Conservation (phyloP, 441 rosid genomes). For the Biscutella laevigata region DNA sequence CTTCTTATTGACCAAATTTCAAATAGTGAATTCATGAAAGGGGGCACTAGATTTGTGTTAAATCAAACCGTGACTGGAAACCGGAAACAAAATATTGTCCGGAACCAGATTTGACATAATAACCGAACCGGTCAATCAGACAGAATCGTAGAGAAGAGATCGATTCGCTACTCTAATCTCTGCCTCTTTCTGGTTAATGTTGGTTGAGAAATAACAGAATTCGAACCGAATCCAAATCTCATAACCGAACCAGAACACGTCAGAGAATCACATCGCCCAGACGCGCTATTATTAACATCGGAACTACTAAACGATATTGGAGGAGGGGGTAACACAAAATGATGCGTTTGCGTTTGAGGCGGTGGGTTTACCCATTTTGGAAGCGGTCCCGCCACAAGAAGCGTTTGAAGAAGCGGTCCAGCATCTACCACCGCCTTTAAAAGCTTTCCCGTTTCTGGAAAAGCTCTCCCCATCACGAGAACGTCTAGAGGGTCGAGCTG, state of each 20-base stretch:
- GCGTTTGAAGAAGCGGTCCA: conserved; percentile 71
- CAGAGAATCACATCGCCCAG: conserved; percentile 19
- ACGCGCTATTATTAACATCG: background rate
- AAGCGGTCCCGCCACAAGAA: conserved; percentile 72
- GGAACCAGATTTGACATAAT: background rate
- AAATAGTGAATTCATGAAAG: no score
- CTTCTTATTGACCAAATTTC: no score
- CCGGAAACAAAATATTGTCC: background rate
- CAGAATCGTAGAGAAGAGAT: background rate
- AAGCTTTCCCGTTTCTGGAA: conserved; percentile 68
- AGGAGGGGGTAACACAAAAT: conserved; percentile 19
- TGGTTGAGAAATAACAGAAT: conserved; percentile 8
- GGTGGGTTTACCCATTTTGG: conserved; percentile 93
- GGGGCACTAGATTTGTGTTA: no score
- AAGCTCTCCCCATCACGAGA: conserved; percentile 43
- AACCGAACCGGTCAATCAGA: background rate
- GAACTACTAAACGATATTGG: conserved; percentile 29
- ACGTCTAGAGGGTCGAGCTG: conserved; percentile 32
- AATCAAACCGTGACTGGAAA: no score
- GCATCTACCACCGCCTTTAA: conserved; percentile 66
- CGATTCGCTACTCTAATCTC: conserved; percentile 33
- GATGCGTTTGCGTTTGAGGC: conserved; percentile 28
- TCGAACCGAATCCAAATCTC: conserved; percentile 26
- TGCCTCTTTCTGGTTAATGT: conserved; percentile 44
- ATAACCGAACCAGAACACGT: conserved; percentile 43